Percentiles rank a stretch among this genome's conserved stretches.
Conservation (phyloP, 2,329 filamentous ascomycete species). For the Fusarium austroafricanum region DNA sequence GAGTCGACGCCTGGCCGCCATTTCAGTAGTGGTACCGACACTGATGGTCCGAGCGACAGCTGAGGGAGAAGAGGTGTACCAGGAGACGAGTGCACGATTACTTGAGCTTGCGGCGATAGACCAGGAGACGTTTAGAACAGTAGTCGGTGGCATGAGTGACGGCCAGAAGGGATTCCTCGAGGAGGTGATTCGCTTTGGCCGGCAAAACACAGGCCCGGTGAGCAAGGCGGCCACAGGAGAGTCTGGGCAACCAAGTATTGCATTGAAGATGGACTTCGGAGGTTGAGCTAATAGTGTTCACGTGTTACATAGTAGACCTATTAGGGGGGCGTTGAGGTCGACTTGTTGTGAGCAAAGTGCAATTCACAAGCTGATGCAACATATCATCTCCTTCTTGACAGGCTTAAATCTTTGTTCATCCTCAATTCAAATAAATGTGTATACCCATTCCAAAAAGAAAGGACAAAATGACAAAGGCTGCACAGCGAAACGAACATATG, state of each 20-base stretch:
- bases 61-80: constrained; percentile 70
- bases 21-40: constrained; percentile 81
- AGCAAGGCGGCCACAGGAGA: constrained; percentile 56
- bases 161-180: constrained; percentile 83
- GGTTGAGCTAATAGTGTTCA: constrained; percentile 43
- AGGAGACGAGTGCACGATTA: constrained; percentile 80
- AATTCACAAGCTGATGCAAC: not conserved
- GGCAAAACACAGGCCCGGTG: constrained; percentile 57
- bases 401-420: constrained; percentile 4
- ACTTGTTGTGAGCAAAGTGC: constrained; percentile 9
- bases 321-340: not conserved
- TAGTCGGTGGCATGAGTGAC: constrained; percentile 77
- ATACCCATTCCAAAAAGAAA: constrained; percentile 10
- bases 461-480: not conserved
- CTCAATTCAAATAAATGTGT: constrained; percentile 1
- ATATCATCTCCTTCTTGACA: constrained; percentile 12
- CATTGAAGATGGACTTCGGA: constrained; percentile 93
- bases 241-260: constrained; percentile 81
- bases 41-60: constrained; percentile 78
- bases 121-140: constrained; percentile 76
- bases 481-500: not conserved
- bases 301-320: no score
- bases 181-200: constrained; percentile 77
- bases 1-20: constrained; percentile 67
- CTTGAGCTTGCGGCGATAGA: constrained; percentile 84